Evolutionary conservation across 345 rosid genomes (phyloP).

Genomic region (Brassica cretica): DNA sequence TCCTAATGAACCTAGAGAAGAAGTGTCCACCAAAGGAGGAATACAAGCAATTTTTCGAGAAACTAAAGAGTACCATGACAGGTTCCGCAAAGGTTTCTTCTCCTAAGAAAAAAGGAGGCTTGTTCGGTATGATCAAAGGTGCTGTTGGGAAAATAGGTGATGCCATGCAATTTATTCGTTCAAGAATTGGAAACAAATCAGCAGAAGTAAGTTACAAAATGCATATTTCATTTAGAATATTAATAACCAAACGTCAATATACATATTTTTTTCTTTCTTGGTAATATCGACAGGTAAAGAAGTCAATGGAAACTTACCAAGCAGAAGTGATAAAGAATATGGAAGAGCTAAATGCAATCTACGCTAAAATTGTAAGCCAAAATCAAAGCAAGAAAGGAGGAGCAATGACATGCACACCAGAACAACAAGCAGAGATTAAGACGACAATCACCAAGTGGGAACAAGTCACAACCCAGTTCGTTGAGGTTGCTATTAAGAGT

Average conservation of each 20-base stretch:
- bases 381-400: constrained; percentile 20
- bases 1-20: constrained; percentile 34
- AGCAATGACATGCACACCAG: constrained; percentile 1
- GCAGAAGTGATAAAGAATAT: constrained; percentile 26
- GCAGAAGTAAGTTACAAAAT: constrained; percentile 11
- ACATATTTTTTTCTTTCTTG: neutral
- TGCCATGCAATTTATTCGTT: constrained; percentile 19
- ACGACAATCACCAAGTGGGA: constrained; percentile 34
- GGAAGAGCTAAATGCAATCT: constrained; percentile 20
- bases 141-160: constrained; percentile 21
- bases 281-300: constrained; percentile 4
- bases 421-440: constrained; percentile 26
- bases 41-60: constrained; percentile 32
- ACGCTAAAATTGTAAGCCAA: constrained; percentile 3
- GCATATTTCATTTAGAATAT: neutral
- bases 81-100: neutral
- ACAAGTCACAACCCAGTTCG: constrained; percentile 39
- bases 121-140: constrained; percentile 1
- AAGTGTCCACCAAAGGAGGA: constrained; percentile 30
- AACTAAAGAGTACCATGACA: constrained; percentile 33
- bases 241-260: neutral
- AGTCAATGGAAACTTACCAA: constrained; percentile 21
- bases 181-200: constrained; percentile 33
- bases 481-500: constrained; percentile 22
- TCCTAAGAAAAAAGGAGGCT: neutral